Conservation (phyloP, 1,139 yeast species). For the Hanseniaspora sp. region DNA sequence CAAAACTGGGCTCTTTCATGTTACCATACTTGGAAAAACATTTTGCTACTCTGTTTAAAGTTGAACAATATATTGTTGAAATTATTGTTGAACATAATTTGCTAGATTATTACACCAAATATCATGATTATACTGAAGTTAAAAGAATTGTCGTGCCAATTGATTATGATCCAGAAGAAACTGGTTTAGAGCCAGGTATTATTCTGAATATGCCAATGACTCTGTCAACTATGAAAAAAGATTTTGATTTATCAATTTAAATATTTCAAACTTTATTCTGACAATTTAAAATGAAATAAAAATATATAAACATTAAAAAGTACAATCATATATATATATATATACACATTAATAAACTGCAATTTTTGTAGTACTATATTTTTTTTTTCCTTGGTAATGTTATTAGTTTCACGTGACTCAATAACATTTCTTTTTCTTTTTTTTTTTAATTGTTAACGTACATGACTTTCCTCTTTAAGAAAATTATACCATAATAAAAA, state of each 20-base stretch:
- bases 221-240: slow-evolving; percentile 14
- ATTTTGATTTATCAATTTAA: not conserved
- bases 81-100: slow-evolving; percentile 45
- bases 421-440: no score
- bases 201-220: slow-evolving; percentile 6
- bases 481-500: no score
- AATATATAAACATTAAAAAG: not conserved
- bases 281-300: not conserved
- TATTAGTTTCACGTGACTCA: no score
- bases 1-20: slow-evolving; percentile 34
- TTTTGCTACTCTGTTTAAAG: slow-evolving; percentile 17
- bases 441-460: no score
- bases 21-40: slow-evolving; percentile 23
- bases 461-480: no score
- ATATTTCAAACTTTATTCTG: no score
- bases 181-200: slow-evolving; percentile 15
- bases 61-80: slow-evolving; percentile 23
- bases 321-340: not conserved
- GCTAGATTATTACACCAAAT: slow-evolving; percentile 36
- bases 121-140: slow-evolving; percentile 34
- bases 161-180: slow-evolving; percentile 7
- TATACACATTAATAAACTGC: no score
- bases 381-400: no score
- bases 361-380: no score
- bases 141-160: slow-evolving; percentile 18